A percentile compares a stretch with the other conserved stretches of the same genome.
Conservation (phyloP, 148 eudicot species). For the Cornus florida region DNA sequence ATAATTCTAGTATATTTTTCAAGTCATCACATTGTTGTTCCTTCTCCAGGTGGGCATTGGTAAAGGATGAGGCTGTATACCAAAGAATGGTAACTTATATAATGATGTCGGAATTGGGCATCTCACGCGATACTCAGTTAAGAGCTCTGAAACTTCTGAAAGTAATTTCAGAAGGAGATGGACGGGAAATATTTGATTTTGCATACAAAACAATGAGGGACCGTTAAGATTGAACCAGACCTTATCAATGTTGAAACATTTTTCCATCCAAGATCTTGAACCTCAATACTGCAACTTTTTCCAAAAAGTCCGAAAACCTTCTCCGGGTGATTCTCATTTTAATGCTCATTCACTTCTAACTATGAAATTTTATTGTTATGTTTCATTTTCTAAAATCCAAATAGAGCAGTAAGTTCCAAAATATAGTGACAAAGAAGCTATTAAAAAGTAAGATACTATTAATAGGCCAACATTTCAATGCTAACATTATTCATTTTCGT, state of each 20-base stretch:
- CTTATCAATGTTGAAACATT: constrained; percentile 48
- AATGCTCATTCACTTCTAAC: no score
- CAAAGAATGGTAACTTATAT: constrained; percentile 44
- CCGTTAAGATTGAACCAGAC: constrained; percentile 31
- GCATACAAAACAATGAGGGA: constrained; percentile 47
- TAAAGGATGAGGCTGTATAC: constrained; percentile 57
- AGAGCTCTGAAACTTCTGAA: constrained; percentile 64
- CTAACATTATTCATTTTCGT: background rate
- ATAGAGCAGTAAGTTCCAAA: no score
- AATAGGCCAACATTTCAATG: background rate
- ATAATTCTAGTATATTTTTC: no score
- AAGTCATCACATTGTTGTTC: background rate
- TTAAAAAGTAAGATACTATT: no score
- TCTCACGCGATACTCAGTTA: constrained; percentile 63
- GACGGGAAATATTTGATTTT: constrained; percentile 45
- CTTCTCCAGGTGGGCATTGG: constrained; percentile 65
- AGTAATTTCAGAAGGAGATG: constrained; percentile 44
- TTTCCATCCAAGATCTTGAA: constrained; percentile 49
- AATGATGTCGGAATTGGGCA: constrained; percentile 25
- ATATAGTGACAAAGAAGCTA: no score
- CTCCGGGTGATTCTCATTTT: constrained; percentile 50
- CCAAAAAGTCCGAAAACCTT: constrained; percentile 45
- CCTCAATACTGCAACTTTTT: constrained; percentile 57
- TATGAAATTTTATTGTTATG: no score
- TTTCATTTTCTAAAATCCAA: no score